These are phyloP conservation scores for Volutella citrinella DNA, from an alignment of 2,329 filamentous ascomycete genomes.

Conservation along the genomic window DNA sequence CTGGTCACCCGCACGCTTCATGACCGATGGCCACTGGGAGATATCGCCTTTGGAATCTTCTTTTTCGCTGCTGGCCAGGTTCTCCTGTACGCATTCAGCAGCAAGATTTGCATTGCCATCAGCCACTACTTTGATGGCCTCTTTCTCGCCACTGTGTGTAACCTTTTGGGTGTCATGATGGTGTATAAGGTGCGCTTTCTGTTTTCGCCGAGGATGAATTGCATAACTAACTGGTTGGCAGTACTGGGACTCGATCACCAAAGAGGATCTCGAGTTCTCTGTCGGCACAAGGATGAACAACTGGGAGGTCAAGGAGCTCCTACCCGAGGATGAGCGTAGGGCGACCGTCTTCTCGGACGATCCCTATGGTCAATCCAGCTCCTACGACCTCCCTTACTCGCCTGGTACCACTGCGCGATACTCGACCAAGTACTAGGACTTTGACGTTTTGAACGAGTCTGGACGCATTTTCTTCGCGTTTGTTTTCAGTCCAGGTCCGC, in stretches of 20 bases:
- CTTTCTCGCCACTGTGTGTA: constrained; percentile 92
- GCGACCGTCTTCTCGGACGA: constrained; percentile 70
- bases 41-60: constrained; percentile 85
- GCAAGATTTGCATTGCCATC: constrained; percentile 76
- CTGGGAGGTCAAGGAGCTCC: constrained; percentile 94
- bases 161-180: constrained; percentile 97
- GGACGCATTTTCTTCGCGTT: too few species aligned
- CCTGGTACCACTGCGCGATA: constrained; percentile 38
- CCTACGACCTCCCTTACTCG: constrained; percentile 52
- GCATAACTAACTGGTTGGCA: constrained; percentile 9
- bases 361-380: constrained; percentile 55
- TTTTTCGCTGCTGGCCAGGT: constrained; percentile 93
- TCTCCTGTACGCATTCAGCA: constrained; percentile 85
- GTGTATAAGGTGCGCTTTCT: constrained; percentile 76
- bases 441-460: too few species aligned
- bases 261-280: constrained; percentile 96
- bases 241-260: constrained; percentile 99
- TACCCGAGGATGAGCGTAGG: constrained; percentile 77
- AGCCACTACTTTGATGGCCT: constrained; percentile 93
- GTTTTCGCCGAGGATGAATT: neutral
- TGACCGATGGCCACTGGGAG: constrained; percentile 91
- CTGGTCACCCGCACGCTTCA: constrained; percentile 87
- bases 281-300: constrained; percentile 94
- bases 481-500: too few species aligned
- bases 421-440: constrained; percentile 49